Conservation (phyloP, 306 rosid genomes). For the Cucurbita maxima region DNA sequence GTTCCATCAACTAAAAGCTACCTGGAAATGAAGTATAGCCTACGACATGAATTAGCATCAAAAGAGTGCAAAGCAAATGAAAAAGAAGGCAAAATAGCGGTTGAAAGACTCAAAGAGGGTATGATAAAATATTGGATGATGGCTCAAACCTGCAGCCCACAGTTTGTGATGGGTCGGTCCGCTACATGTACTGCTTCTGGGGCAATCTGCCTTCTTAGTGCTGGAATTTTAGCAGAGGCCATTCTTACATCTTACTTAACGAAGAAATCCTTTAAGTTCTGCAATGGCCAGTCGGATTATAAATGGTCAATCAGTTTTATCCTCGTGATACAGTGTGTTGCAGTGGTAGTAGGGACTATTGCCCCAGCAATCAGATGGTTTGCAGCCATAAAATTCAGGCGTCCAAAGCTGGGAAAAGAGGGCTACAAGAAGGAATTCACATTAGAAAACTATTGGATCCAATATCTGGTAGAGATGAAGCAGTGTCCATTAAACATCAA, state of each 20-base stretch:
- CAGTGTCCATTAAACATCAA: slow-evolving; percentile 34
- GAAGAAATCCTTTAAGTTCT: slow-evolving; percentile 43
- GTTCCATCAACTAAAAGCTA: slow-evolving; percentile 45
- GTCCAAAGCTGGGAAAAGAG: slow-evolving; percentile 23
- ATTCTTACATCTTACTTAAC: slow-evolving; percentile 43
- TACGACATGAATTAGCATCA: slow-evolving; percentile 25
- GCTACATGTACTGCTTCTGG: slow-evolving; percentile 76
- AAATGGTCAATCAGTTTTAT: slow-evolving; percentile 54
- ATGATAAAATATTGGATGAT: slow-evolving; percentile 67
- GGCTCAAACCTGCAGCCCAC: slow-evolving; percentile 75
- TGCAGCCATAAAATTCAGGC: slow-evolving; percentile 36
- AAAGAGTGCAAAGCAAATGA: slow-evolving; percentile 16
- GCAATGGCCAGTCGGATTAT: slow-evolving; percentile 58
- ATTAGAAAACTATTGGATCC: slow-evolving; percentile 61
- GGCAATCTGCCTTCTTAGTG: slow-evolving; percentile 55
- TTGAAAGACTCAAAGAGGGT: slow-evolving; percentile 17
- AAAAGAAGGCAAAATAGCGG: background rate
- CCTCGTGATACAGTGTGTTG: slow-evolving; percentile 46
- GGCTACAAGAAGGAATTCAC: slow-evolving; percentile 16
- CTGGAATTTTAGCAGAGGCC: slow-evolving; percentile 39
- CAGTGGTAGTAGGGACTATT: slow-evolving; percentile 58
- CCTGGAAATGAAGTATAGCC: slow-evolving; percentile 30
- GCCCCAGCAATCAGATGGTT: slow-evolving; percentile 82
- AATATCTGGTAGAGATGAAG: slow-evolving; percentile 25
- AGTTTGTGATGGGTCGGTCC: slow-evolving; percentile 83